A percentile compares a stretch with the other conserved stretches of the same genome.
These are phyloP conservation scores for Monosporozyma solicola DNA, from an alignment of 805 yeast species.

Conservation along the genomic window DNA sequence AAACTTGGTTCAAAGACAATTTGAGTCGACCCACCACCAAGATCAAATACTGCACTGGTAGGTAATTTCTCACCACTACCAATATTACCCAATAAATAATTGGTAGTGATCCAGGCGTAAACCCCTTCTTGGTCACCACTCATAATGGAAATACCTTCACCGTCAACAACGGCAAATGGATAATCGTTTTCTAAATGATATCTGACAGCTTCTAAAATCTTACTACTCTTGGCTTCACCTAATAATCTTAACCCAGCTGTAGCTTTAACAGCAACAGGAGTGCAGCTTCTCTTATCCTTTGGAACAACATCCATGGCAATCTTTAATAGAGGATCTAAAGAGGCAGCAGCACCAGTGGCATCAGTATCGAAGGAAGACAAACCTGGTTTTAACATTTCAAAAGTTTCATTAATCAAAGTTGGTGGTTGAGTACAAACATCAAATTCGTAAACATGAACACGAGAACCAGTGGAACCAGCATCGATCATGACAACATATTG, in stretches of 20 bases:
- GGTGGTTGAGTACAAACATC: conserved; percentile 85
- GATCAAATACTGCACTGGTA: conserved; percentile 94
- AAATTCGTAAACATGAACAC: conserved; percentile 90
- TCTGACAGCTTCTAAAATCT: conserved; percentile 70
- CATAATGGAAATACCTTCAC: conserved; percentile 87
- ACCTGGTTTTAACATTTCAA: conserved; percentile 89
- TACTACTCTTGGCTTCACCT: conserved; percentile 64
- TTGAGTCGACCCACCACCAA: conserved; percentile 98
- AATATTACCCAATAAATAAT: conserved; percentile 86
- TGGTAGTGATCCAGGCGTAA: conserved; percentile 96
- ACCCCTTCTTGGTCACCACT: conserved; percentile 97
- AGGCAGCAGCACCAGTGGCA: conserved; percentile 76
- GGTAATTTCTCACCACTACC: conserved; percentile 65
- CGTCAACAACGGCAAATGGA: conserved; percentile 87
- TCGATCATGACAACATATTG: conserved; percentile 90
- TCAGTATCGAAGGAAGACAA: conserved; percentile 78
- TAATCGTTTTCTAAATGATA: conserved; percentile 64
- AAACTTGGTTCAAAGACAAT: conserved; percentile 95
- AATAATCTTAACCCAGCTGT: conserved; percentile 91
- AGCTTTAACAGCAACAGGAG: conserved; percentile 95
- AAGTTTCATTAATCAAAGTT: conserved; percentile 63
- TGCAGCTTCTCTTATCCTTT: conserved; percentile 56
- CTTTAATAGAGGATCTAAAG: conserved; percentile 73
- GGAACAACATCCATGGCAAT: conserved; percentile 76
- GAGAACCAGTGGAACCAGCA: conserved; percentile 96